Base-by-base conservation (phyloP, 129 eudicot species). In the Erigeron canadensis region DNA sequence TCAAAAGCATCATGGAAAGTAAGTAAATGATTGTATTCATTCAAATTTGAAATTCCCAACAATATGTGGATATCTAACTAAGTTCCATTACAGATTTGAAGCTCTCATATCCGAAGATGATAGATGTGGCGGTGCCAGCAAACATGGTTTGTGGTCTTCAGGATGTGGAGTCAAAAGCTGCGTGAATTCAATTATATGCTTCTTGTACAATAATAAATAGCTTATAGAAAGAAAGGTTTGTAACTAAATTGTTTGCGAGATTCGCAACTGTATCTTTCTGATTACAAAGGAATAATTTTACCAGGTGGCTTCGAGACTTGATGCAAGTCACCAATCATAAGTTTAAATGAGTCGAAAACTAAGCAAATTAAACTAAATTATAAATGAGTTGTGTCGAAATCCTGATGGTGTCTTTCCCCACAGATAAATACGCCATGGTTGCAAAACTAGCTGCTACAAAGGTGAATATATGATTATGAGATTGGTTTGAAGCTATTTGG, bases 71-170 rank as follows among this genome's bases (percentile, higher is more conserved):
- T n/a, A 39, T 40, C 40, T 71, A 66, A 75, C 65, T 64, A 6
- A 74, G n/a, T 59, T 21, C 0, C 46, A 46, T 37, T 18, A 65
- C 89, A 93, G 98, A 89, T 85, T 84, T 93, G 79, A 93, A 93
- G 72, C 81, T 93, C 71, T 68, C 98, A 9, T 89, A 89, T 79
- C 98, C 98, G 16, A 93, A 93, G 81, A 89, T 93, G 96, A 89
- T 93, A 6, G 96, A 93, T 68, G 70, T 85, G 62, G 96, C 98
- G 3, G 95, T 93, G 22, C 98, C 96, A 7, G 96, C 96, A 7
- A 93, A 93, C 77, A 82, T 93, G 98, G 95, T 84, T 17, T 93
- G 98, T 75, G 98, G 96, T 22, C 84, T 89, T 83, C 98, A 93
- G 85, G 96, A 93, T 73, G 58, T 67, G 41, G 89, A 77, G 71